Evolutionary conservation across 805 yeast species (phyloP), one percentile per base, ranked within the genome.

Genomic region (Komagataella pastoris): DNA sequence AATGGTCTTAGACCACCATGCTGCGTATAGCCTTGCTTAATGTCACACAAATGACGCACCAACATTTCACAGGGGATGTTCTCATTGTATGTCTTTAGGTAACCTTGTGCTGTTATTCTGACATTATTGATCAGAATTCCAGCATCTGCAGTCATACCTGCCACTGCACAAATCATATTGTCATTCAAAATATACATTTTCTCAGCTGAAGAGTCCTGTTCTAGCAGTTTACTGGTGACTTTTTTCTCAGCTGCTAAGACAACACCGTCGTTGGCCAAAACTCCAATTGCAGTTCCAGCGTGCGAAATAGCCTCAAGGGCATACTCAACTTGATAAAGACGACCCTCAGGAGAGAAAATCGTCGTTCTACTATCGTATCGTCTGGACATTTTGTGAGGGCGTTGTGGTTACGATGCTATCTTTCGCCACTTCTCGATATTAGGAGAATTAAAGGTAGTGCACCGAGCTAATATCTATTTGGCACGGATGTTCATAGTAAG

Each of bases 301-400:
- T 81, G 85, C 51, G 85, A 79, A 56, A 85, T 85, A 17, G 91
- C 90, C 67, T 93, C 98, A 64, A 89, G 80, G 3, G 98, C 99
- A 61, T 93, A 93, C 69, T 93, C 99, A 18, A 89, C 91, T 71
- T 93, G 99, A 70, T 93, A 93, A 53, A 93, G 76, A 69, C 99
- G 81, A 45, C 99, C 99, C 67, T 93, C 99, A 7, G 99, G 99
- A 45, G 98, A 91, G 72, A 93, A 93, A 63, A 93, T 95, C 3
- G 99, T 93, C 50, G 99, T 93, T 77, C 99, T 81, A 55, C 96
- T 85, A 71, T 93, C 99, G 88, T 93, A 93, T 79, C 99, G 83
- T 85, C 98, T 85, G 59, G 97, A 88, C 83, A 79, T 78, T 19
- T 21, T n/a, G 40, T 40, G 18, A 49, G 24, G 23, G 44, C 46